Conservation (phyloP, 306 rosid species). For the Gynostemma pentaphyllum region DNA sequence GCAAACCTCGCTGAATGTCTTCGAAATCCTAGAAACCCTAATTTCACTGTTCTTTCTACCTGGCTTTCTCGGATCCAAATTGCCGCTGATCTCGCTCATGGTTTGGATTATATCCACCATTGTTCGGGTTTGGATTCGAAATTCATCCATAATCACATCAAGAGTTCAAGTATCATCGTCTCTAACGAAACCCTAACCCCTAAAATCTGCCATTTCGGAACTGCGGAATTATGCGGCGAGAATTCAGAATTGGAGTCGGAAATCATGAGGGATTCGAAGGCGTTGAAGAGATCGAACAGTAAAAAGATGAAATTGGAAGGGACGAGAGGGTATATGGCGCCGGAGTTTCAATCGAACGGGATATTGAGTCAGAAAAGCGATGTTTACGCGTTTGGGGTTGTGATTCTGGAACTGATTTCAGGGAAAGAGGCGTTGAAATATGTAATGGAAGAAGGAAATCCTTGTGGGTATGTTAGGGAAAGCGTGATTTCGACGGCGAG, state of each 20-base stretch:
- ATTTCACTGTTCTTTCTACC: slow-evolving; percentile 50
- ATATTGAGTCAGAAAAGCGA: slow-evolving; percentile 58
- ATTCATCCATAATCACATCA: slow-evolving; percentile 76
- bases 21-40: slow-evolving; percentile 59
- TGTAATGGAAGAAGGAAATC: slow-evolving; percentile 19
- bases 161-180: slow-evolving; percentile 59
- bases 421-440: slow-evolving; percentile 68
- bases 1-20: slow-evolving; percentile 66
- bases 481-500: slow-evolving; percentile 71
- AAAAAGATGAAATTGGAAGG: slow-evolving; percentile 54
- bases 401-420: slow-evolving; percentile 64
- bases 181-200: slow-evolving; percentile 27
- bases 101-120: slow-evolving; percentile 81
- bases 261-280: not conserved
- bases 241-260: not conserved
- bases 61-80: slow-evolving; percentile 75
- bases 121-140: slow-evolving; percentile 41
- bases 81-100: slow-evolving; percentile 85
- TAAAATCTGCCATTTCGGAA: slow-evolving; percentile 79
- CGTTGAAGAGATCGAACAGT: slow-evolving; percentile 23
- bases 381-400: slow-evolving; percentile 87
- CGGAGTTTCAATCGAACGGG: slow-evolving; percentile 60
- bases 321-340: slow-evolving; percentile 83
- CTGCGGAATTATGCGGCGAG: slow-evolving; percentile 73
- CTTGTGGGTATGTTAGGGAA: slow-evolving; percentile 37